Conservation (phyloP, 208 protist genomes). For the Crithidia mellificae region DNA sequence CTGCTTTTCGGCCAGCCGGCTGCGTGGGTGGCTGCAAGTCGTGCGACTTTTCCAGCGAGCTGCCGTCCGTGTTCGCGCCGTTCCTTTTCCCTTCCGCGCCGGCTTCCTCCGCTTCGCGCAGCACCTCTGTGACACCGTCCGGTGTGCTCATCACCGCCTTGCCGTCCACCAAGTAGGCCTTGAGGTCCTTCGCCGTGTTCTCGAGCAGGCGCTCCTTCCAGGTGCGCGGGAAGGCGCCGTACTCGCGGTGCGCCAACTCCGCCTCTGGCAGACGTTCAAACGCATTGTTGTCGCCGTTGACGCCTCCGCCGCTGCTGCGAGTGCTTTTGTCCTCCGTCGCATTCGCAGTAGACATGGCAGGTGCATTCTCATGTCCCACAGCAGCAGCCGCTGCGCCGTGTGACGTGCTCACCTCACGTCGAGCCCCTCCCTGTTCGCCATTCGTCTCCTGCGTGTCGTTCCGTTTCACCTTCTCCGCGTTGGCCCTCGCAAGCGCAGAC, state of each 20-base stretch:
- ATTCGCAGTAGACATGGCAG: no score
- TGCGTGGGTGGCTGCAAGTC: no score
- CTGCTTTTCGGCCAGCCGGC: background rate
- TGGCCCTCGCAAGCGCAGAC: background rate
- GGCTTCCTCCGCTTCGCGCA: background rate
- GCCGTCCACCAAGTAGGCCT: slow-evolving; percentile 4
- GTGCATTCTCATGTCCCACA: no score
- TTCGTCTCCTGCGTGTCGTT: no score
- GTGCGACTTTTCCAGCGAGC: no score
- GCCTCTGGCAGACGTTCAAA: background rate
- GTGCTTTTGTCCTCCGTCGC: no score
- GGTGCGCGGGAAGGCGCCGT: background rate
- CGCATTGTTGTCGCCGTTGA: background rate
- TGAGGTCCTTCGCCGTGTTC: slow-evolving; percentile 6
- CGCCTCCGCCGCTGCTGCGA: background rate
- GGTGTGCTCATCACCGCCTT: background rate
- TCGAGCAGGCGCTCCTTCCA: slow-evolving; percentile 14
- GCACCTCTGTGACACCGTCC: no score
- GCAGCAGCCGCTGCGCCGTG: no score
- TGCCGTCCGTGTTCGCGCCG: background rate
- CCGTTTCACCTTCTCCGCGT: no score
- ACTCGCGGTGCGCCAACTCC: slow-evolving; percentile 7
- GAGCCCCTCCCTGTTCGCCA: no score
- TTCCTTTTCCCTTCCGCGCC: background rate
- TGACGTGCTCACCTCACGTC: no score